Percentiles rank a stretch among this genome's conserved stretches.
Evolutionary conservation across 202 grass and related monocot species (phyloP).

Genomic region (Cymbopogon flexuosus): DNA sequence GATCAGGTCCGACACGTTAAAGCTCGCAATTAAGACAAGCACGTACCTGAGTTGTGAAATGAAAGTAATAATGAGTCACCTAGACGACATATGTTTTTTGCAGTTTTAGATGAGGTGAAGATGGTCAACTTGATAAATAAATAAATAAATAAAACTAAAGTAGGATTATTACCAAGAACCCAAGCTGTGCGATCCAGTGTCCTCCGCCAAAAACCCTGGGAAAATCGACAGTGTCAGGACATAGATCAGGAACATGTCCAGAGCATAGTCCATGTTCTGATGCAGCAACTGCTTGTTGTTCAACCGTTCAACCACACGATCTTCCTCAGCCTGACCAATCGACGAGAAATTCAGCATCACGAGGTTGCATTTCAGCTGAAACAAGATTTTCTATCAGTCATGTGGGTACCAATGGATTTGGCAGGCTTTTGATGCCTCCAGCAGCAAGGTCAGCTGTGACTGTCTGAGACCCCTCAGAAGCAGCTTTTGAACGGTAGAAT

Average conservation of each 20-base stretch:
- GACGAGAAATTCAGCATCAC: background rate
- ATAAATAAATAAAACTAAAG: background rate
- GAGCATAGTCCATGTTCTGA: constrained; percentile 56
- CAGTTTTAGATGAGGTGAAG: background rate
- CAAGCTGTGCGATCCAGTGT: constrained; percentile 61
- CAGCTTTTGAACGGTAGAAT: constrained; percentile 56
- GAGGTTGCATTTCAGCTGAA: background rate
- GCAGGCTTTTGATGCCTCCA: constrained; percentile 34
- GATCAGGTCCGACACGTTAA: constrained; percentile 58
- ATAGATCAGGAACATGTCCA: constrained; percentile 60
- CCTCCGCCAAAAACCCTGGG: constrained; percentile 69
- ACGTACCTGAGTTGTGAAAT: constrained; percentile 43
- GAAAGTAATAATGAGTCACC: background rate
- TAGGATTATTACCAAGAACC: constrained; percentile 50
- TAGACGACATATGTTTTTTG: background rate
- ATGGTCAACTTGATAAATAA: background rate
- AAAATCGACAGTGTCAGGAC: constrained; percentile 71
- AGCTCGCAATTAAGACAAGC: constrained; percentile 62
- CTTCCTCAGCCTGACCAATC: constrained; percentile 43
- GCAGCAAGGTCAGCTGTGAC: constrained; percentile 65
- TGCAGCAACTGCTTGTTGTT: constrained; percentile 53
- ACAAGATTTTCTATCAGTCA: background rate
- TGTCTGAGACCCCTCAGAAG: constrained; percentile 68
- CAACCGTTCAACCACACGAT: constrained; percentile 33
- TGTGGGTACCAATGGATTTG: constrained; percentile 22